These are phyloP conservation scores for Colletotrichum camelliae DNA, from an alignment of 2,329 filamentous ascomycete genomes.

Conservation along the genomic window DNA sequence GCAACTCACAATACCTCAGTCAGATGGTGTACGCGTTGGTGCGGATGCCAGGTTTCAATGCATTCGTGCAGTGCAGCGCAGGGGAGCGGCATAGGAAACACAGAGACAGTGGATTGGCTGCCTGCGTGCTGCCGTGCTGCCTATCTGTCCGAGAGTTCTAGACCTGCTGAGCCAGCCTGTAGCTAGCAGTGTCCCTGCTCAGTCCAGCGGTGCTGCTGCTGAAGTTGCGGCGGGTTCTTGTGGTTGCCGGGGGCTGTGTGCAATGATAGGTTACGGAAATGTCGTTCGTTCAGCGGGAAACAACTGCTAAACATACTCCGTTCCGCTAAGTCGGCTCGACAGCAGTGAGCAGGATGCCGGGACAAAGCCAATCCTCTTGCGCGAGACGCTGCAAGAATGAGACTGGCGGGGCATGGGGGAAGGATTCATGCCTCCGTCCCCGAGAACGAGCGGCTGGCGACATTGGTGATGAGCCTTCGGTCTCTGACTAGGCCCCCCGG, in stretches of 20 bases:
- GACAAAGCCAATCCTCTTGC: background rate
- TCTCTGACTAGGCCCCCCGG: background rate
- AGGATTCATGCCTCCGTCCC: background rate
- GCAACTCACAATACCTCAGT: background rate
- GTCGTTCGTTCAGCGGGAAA: background rate
- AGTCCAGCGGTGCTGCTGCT: background rate
- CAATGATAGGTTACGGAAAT: background rate
- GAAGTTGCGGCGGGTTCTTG: background rate
- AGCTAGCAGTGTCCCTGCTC: constrained; percentile 7
- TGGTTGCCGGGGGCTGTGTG: background rate
- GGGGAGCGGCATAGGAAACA: background rate
- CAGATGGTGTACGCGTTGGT: background rate
- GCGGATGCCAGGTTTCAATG: constrained; percentile 14
- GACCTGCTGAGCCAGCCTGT: background rate
- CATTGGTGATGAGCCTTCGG: background rate
- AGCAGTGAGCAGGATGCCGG: background rate
- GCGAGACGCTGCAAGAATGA: constrained; percentile 8
- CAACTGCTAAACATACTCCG: background rate
- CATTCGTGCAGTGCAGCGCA: background rate
- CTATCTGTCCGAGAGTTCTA: background rate
- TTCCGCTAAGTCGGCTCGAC: background rate
- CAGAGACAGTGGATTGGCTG: background rate
- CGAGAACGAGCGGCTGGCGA: background rate
- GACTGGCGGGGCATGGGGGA: background rate
- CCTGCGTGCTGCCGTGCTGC: background rate